Evolutionary conservation across 805 yeast genomes (phyloP).

Genomic region (Clavispora asparagi): DNA sequence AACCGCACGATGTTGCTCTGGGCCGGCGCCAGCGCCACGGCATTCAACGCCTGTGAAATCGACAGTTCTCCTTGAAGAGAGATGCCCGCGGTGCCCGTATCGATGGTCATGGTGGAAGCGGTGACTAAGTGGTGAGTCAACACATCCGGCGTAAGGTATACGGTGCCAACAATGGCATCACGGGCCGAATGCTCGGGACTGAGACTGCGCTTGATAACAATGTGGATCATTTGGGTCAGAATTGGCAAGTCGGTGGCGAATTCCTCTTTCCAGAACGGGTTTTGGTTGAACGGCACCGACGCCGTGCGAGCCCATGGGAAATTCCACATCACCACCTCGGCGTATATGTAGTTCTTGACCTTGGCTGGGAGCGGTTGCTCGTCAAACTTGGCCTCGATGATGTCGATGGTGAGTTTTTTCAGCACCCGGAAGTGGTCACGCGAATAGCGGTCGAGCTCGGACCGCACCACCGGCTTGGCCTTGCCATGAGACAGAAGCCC

Average conservation of each 20-base stretch:
- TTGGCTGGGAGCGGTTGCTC: conserved; percentile 4
- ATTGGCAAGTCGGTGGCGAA: conserved; percentile 59
- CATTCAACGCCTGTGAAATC: conserved; percentile 4
- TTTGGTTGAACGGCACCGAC: conserved; percentile 39
- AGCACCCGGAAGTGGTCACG: conserved; percentile 46
- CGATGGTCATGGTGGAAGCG: conserved; percentile 32
- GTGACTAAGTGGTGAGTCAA: conserved; percentile 29
- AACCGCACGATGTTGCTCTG: conserved; percentile 38
- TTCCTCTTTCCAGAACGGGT: conserved; percentile 83
- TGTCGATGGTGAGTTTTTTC: conserved; percentile 49
- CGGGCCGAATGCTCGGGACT: conserved; percentile 19
- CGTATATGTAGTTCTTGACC: conserved; percentile 41
- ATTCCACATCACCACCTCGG: conserved; percentile 70
- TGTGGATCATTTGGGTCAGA: conserved; percentile 47
- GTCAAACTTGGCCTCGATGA: conserved; percentile 61
- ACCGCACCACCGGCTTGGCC: not conserved
- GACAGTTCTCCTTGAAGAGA: conserved; percentile 12
- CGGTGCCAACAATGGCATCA: conserved; percentile 49
- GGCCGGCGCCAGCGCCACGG: conserved; percentile 7
- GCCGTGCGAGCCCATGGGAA: conserved; percentile 78
- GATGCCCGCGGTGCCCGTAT: conserved; percentile 18
- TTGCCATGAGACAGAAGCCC: not conserved
- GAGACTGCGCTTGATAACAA: conserved; percentile 36
- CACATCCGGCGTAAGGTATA: conserved; percentile 50
- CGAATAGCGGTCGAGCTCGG: conserved; percentile 7